Base-by-base conservation (phyloP, 305 asterid genomes). In the Fraxinus baroniana region DNA sequence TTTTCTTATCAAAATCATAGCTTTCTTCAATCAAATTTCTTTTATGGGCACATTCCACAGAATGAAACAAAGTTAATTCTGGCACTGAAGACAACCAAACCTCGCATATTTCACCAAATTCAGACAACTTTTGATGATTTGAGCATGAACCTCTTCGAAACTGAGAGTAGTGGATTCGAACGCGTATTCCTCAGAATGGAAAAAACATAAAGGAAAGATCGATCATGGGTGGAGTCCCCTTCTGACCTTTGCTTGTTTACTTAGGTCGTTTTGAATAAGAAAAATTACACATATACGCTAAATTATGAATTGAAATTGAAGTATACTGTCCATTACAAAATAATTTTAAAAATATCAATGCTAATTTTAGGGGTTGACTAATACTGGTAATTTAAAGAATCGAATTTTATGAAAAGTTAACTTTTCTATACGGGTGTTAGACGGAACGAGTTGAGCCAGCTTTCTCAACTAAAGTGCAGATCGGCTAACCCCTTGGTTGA, bases 51-150 rank as follows among this genome's bases (percentile, higher is more conserved):
- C 87, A 87, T 80, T 90, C 94, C 92, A 41, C 4, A 10, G 4
- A 9, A 10, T 41, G 17, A 10, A 41, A 41, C 52, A 91, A 85
- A 74, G n/a, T 92, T 79, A 86, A 78, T 64, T 85, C 94, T 1
- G 88, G 89, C 78, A 79, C 82, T 7, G 94, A 87, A 84, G 90
- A 87, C 87, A 81, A 91, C 92, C 98, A 93, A 88, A 92, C 97
- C 93, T 87, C 94, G 60, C 98, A 94, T 94, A 91, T 86, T 44
- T 83, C 89, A 32, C 71, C 83, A 73, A 91, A 91, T 77, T 91
- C 92, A 20, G 83, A 92, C 90, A 97, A 70, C 78, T 87, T 94
- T 13, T 68, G 93, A 86, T 97, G 97, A 81, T 35, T 90, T 78
- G 89, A 86, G 78, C 98, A 97, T 76, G 83, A 93, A 7, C 95